Evolutionary conservation across 495 filamentous ascomycete genomes (phyloP).

Genomic region (Lasiosphaeria miniovina): DNA sequence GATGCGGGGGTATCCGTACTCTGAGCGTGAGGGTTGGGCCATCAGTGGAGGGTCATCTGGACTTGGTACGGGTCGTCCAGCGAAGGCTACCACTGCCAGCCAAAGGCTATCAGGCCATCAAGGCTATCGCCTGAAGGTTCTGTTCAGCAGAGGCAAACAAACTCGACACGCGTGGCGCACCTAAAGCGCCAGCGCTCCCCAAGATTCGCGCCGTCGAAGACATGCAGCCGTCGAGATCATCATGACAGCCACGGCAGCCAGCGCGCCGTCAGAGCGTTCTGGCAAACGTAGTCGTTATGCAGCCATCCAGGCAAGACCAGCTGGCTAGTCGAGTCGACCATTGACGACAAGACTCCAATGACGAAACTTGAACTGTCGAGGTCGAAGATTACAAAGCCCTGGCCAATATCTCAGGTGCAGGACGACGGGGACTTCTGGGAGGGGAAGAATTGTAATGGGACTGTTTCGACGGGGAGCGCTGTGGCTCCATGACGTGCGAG

Average conservation of each 20-base stretch:
- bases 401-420: no score
- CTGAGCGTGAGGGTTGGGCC: no score
- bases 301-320: not conserved
- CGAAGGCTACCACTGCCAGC: not conserved
- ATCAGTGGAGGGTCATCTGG: no score
- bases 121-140: no score
- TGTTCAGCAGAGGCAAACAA: not conserved
- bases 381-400: no score
- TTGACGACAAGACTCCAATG: not conserved
- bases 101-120: no score
- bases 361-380: no score
- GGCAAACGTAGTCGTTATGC: slow-evolving; percentile 4
- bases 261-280: slow-evolving; percentile 1
- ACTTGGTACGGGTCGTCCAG: no score
- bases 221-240: slow-evolving; percentile 4
- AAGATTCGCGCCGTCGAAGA: not conserved
- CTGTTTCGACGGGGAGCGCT: no score
- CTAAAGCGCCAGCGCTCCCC: not conserved
- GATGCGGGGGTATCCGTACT: not conserved
- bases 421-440: no score
- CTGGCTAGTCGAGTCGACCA: not conserved
- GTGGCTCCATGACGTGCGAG: no score
- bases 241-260: slow-evolving; percentile 2
- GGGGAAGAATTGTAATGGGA: no score
- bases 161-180: not conserved